Evolutionary conservation across 306 rosid genomes (phyloP), one percentile per base, ranked within the genome.

Genomic region (Mimosa bimucronata): DNA sequence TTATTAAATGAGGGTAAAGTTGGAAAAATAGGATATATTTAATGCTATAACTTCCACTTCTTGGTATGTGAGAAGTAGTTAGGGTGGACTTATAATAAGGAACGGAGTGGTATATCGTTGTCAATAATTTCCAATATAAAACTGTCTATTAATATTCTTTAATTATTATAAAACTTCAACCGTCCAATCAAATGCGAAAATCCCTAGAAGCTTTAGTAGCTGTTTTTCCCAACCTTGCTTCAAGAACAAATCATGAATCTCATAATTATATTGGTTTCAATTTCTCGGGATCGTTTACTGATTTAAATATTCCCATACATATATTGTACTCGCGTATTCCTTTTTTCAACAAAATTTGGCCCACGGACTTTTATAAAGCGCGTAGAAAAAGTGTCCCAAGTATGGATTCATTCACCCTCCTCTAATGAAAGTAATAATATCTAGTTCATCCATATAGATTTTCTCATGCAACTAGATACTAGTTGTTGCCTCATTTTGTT

Each of bases 191-290:
- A 86, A 61, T 40, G 85, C 66, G 90, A 83, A 82, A 85, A 85
- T 92, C 94, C 92, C 94, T 80, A 90, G 94, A 89, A 86, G 84
- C 83, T 82, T 83, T 71, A 76, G 82, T 79, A 83, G 83, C 87
- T 88, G 83, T 83, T 88, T 88, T 90, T 87, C 93, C 88, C 7
- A 77, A 16, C 79, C 74, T 92, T 89, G 93, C 97, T 89, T 92
- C 37, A 46, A 37, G 46, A 79, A 85, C 92, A 92, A 92, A 90
- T 92, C 95, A 88, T 88, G 77, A 78, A 83, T 82, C 84, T 71
- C 25, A 81, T 83, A 83, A 73, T 75, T 79, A 79, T 83, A 66
- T 71, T 38, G 29, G 78, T 66, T 45, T 85, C 58, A 66, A 65
- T 79, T 88, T 84, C 85, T 92, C 70, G 94, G 96, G 97, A 92